Base-by-base conservation (phyloP, 768 basidiomycete species). In the Lactarius hengduanensis region DNA sequence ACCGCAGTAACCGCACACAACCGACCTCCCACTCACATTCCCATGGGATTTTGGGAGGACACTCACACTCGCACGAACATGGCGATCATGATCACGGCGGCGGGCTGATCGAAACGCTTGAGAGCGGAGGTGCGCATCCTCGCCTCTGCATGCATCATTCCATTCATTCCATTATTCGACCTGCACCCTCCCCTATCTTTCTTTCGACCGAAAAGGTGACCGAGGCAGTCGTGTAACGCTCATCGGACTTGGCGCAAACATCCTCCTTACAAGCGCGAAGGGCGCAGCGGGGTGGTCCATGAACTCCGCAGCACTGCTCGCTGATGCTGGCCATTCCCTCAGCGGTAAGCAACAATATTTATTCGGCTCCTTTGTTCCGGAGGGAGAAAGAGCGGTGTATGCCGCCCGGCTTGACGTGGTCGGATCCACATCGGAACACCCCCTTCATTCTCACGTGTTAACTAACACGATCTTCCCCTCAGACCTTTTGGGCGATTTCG, bases 291-390 rank as follows among this genome's bases (percentile, higher is more conserved):
- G 95, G 26, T 90, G 90, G 85, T 88, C 84, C 73, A 84, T 92
- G 83, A 94, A 98, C 72, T 94, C 92, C 7, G 94, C 94, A 9
- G 87, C 93, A 0, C 79, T 98, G 53, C 81, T 98, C 18, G 96
- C 96, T 3, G 96, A 98, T 71, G 95, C 96, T 0, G 96, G 92
- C 28, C 96, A 99, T 74, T 93, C 91, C 0, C 66, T 92, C 68
- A 92, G 91, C 73, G 94, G 91, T 92, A 70, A 69, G 88, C 82
- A 38, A 38, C 62, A 20, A 40, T 59, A 9, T 2, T 10, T n/a
- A 13, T 13, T 15, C 20, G 38, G 61, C 32, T 41, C 32, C 32
- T 30, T 11, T 36, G 32, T 45, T 57, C 20, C 30, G 32, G 32
- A 13, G 34, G 34, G 36, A 38, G 38, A 15, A 16, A 15, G 38